Percentiles rank a stretch among this genome's conserved stretches.
Evolutionary conservation across 257 asterid species (phyloP).

Genomic region (Solanum sitiens): DNA sequence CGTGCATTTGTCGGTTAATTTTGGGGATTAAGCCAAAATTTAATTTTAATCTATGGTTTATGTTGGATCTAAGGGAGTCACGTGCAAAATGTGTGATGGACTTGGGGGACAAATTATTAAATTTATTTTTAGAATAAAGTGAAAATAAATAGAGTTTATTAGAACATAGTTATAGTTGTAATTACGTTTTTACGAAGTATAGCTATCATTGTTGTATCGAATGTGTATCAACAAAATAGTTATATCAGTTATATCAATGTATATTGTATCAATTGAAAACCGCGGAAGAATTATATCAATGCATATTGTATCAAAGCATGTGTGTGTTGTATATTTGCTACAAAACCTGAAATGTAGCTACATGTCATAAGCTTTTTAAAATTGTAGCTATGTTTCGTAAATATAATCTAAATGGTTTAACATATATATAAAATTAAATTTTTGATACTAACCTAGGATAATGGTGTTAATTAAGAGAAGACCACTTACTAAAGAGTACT

Average conservation of each 20-base stretch:
- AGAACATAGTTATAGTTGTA: background rate
- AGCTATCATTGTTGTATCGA: background rate
- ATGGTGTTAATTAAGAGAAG: background rate
- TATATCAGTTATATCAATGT: background rate
- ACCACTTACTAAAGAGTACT: background rate
- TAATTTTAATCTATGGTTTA: background rate
- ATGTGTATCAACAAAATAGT: background rate
- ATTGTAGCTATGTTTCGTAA: background rate
- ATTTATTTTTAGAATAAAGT: background rate
- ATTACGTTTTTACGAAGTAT: background rate
- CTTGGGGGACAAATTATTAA: background rate
- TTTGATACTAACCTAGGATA: background rate
- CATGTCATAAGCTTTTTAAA: background rate
- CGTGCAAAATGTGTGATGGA: slow-evolving; percentile 19
- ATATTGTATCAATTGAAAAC: background rate
- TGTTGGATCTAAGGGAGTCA: slow-evolving; percentile 14
- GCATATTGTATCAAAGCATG: background rate
- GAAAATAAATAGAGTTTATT: background rate
- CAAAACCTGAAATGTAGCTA: background rate
- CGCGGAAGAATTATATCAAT: too few relatives aligned
- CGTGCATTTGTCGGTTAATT: background rate
- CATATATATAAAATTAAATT: background rate
- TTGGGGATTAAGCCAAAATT: background rate
- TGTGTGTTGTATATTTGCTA: background rate
- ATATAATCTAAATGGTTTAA: background rate